Evolutionary conservation across 352 stramenopile genomes (phyloP), one percentile per base, ranked within the genome.

Genomic region (Phytopythium oedochilum): DNA sequence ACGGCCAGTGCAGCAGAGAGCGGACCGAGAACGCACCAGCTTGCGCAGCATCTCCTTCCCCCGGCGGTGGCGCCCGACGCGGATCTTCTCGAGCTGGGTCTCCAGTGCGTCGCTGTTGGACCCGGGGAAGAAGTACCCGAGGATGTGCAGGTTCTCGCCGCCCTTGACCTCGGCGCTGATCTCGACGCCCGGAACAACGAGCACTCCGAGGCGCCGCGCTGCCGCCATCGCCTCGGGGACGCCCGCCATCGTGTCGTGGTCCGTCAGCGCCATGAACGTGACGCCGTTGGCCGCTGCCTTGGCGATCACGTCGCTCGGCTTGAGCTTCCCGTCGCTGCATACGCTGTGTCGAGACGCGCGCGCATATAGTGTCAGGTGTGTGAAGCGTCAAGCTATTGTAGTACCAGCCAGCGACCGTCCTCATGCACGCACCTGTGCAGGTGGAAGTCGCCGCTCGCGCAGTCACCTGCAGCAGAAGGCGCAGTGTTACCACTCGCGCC

Each of bases 221-320:
- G 72, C 59, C 23, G 71, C 71, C 57, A 94, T 88, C 20, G 84
- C 84, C 59, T 94, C 84, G 26, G 61, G 40, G 32, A 92, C 83
- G 32, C 84, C 84, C 3, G 79, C 82, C 82, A 94, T 94, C 14
- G 82, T 94, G 67, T 94, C 84, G 45, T 94, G 84, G 53, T 94
- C 84, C 5, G 84, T 94, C 28, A 94, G 68, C 3, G 84, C 86
- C 77, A 94, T 88, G 75, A 74, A 92, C 36, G 56, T 72, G 49
- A 94, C 84, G 31, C 82, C 84, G 61, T 92, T 94, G 39, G 72
- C 66, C 5, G 78, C 82, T 7, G 84, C 84, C 51, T 90, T 90
- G 31, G 66, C 67, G 46, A 94, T 85, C 60, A 94, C 84, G 12
- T 89, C 72, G 51, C 60, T 69, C 11, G 84, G 84, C 42, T 78